Base-by-base conservation (phyloP, 164 flowering plant species). In the Brasenia schreberi region DNA sequence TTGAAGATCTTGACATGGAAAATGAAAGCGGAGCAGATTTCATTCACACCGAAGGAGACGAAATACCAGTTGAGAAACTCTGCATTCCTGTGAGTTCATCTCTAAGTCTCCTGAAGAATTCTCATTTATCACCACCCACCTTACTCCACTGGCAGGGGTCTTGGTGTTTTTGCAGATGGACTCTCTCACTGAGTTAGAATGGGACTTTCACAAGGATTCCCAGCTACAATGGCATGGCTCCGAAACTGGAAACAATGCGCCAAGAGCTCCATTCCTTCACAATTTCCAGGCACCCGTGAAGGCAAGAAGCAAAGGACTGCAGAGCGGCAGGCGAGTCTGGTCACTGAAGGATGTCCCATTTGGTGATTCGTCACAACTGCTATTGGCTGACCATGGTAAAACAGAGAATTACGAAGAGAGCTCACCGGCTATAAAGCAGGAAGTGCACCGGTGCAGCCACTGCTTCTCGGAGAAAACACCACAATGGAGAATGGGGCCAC, bases 401-500 rank as follows among this genome's bases (percentile, higher is more conserved):
- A 7, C 23, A 66, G 69, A 68, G 66, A 49, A 49, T 14, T 49
- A 9, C 2, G 56, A 49, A 49, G 16, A 14, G 12, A 49, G 56
- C 10, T 49, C 16, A 9, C 56, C 49, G n/a, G 62, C 56, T 49
- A 9, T 9, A 49, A 9, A 49, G 56, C 12, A 14, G 16, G 45
- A 33, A 5, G 59, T 71, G 16, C 88, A 96, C 73, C 82, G 80
- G 68, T 92, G 98, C 71, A 65, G 61, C 74, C 98, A 92, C 71
- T 92, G 98, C 69, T 76, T 72, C 5, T 72, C 88, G 3, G 96
- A 92, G 71, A 85, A 83, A 73, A 92, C 97, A 9, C 97, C 97
- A 7, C 97, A 92, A 62, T 92, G 97, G 97, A 73, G 97, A 61
- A 89, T 90, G 0, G 97, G 97, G 0, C 97, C 97, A 0, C 42